phyloP scores from a whole-genome alignment of 2,329 filamentous ascomycete species.

The Trichophyton benhamiae region DNA sequence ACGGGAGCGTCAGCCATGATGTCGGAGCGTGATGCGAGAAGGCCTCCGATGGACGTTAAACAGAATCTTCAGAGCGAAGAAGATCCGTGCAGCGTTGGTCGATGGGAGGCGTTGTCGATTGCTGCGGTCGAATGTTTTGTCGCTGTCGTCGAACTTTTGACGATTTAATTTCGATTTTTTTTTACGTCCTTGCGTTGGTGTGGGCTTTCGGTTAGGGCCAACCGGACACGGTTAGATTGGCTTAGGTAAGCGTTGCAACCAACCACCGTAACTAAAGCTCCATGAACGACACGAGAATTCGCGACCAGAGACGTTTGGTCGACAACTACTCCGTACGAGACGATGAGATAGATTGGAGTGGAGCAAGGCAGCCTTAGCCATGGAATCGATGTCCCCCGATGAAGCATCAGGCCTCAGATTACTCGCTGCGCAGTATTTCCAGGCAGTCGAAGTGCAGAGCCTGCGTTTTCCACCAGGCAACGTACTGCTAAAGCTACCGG shows the following conservation, averaged over 20 bases:
- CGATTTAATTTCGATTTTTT: conserved; percentile 31
- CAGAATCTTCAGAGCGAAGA: conserved; percentile 21
- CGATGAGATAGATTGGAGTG: no score
- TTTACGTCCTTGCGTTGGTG: conserved; percentile 18
- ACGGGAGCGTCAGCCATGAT: conserved; percentile 77
- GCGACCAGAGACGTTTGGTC: not conserved
- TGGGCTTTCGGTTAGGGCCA: conserved; percentile 32
- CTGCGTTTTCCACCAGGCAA: conserved; percentile 52
- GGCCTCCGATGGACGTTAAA: conserved; percentile 14
- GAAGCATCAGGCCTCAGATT: conserved; percentile 21
- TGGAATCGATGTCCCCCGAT: not conserved
- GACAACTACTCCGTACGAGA: not conserved
- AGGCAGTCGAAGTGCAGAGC: conserved; percentile 51
- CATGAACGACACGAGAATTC: not conserved
- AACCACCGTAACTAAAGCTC: not conserved
- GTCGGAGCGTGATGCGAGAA: conserved; percentile 34
- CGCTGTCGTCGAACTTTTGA: conserved; percentile 15
- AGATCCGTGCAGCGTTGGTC: conserved; percentile 13
- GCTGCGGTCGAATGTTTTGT: conserved; percentile 14
- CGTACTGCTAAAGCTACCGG: conserved; percentile 46
- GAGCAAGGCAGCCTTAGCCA: not conserved
- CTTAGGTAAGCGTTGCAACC: not conserved
- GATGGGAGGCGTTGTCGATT: conserved; percentile 20
- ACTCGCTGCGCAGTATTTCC: conserved; percentile 60
- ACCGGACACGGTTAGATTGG: not conserved